Percentiles rank a stretch among this genome's conserved stretches.
phyloP scores from a whole-genome alignment of 768 basidiomycete genomes.

The Collybia nuda region DNA sequence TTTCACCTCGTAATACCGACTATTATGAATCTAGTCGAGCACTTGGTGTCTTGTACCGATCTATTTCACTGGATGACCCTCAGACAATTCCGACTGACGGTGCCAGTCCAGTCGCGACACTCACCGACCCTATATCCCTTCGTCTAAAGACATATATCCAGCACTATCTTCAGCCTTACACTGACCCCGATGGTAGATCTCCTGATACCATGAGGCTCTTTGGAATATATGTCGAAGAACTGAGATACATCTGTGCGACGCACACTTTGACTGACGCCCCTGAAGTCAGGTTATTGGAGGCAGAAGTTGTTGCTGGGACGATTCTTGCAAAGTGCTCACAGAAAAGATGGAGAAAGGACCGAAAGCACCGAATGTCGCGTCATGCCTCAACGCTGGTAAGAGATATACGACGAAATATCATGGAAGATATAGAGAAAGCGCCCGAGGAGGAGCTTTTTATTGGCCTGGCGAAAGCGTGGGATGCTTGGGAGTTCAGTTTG shows the following conservation, averaged over 20 bases:
- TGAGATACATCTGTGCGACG: conserved; percentile 67
- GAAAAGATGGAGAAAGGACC: conserved; percentile 55
- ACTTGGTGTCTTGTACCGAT: conserved; percentile 71
- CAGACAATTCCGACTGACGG: conserved; percentile 19
- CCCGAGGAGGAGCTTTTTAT: conserved; percentile 28
- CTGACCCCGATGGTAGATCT: conserved; percentile 21
- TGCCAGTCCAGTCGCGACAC: conserved; percentile 10
- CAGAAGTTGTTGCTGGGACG: conserved; percentile 73
- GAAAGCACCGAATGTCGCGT: conserved; percentile 61
- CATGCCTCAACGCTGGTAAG: conserved; percentile 53
- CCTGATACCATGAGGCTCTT: conserved; percentile 40
- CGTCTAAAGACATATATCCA: conserved; percentile 29
- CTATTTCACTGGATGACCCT: conserved; percentile 46
- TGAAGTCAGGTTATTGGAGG: conserved; percentile 59
- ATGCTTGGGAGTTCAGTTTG: conserved; percentile 60
- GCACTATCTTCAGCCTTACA: conserved; percentile 22
- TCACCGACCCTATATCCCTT: conserved; percentile 38
- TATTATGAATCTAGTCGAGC: conserved; percentile 74
- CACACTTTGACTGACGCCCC: conserved; percentile 63
- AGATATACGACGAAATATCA: conserved; percentile 43
- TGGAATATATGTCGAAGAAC: conserved; percentile 57
- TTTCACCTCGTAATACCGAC: conserved; percentile 52
- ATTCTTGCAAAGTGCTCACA: conserved; percentile 73
- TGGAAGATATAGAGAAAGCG: conserved; percentile 23
- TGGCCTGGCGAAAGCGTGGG: conserved; percentile 58